phyloP scores from a whole-genome alignment of 257 asterid species.

The Echites panduratus region DNA sequence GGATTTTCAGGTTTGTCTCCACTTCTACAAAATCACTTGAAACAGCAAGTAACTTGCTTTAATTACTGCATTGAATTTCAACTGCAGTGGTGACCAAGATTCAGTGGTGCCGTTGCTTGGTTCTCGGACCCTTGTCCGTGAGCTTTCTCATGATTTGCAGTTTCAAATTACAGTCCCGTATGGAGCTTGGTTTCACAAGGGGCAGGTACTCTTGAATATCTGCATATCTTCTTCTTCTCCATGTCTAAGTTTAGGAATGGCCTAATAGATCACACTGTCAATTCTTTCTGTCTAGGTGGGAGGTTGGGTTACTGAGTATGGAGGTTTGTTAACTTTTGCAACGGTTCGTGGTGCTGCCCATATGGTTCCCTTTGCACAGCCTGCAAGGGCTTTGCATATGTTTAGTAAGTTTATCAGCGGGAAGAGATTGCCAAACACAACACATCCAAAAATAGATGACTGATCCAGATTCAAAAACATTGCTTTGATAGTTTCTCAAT shows the following conservation, averaged over 20 bases:
- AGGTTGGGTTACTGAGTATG: slow-evolving; percentile 95
- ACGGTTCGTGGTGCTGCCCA: slow-evolving; percentile 97
- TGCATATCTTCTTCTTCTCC: background rate
- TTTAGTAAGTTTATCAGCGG: slow-evolving; percentile 66
- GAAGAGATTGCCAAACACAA: slow-evolving; percentile 64
- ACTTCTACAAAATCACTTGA: background rate
- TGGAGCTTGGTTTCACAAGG: slow-evolving; percentile 89
- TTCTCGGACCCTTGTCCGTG: slow-evolving; percentile 82
- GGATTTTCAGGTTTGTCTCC: slow-evolving; percentile 66
- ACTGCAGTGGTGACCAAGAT: slow-evolving; percentile 93
- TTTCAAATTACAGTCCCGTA: slow-evolving; percentile 73
- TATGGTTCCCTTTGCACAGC: slow-evolving; percentile 97
- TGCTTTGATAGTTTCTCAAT: background rate
- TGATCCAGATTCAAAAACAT: background rate
- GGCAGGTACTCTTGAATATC: slow-evolving; percentile 47
- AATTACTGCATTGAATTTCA: background rate
- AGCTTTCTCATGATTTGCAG: slow-evolving; percentile 68
- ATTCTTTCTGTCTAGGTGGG: slow-evolving; percentile 48
- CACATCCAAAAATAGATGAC: slow-evolving; percentile 43
- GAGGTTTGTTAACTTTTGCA: slow-evolving; percentile 69
- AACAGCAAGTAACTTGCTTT: background rate
- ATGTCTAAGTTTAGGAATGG: background rate
- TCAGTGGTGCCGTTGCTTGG: slow-evolving; percentile 94
- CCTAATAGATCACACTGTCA: too few species aligned
- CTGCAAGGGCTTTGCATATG: slow-evolving; percentile 81